A percentile compares a stretch with the other conserved stretches of the same genome.
Evolutionary conservation across 345 rosid genomes (phyloP).

Genomic region (Brassica napus): Da-Ae NC_063441.1:8494501-8495000

Average conservation of each 20-base stretch:
- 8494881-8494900: constrained; percentile 37
- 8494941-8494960: constrained; percentile 76
- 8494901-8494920: constrained; percentile 65
- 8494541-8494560: constrained; percentile 61
- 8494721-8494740: neutral
- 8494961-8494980: constrained; percentile 74
- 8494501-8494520: constrained; percentile 97
- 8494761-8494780: constrained; percentile 53
- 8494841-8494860: neutral
- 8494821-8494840: constrained; percentile 5
- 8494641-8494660: constrained; percentile 60
- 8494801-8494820: constrained; percentile 59
- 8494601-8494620: neutral
- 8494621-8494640: constrained; percentile 47
- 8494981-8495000: constrained; percentile 83
- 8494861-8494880: neutral
- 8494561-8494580: constrained; percentile 78
- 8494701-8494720: constrained; percentile 51
- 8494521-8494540: constrained; percentile 66
- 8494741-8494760: constrained; percentile 46
- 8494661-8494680: constrained; percentile 58
- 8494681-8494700: constrained; percentile 63
- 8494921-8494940: constrained; percentile 75
- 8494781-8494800: constrained; percentile 58
- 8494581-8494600: constrained; percentile 56